Evolutionary conservation across 1,139 yeast species (phyloP).

Genomic region (Sugiyamaella castrensis): DNA sequence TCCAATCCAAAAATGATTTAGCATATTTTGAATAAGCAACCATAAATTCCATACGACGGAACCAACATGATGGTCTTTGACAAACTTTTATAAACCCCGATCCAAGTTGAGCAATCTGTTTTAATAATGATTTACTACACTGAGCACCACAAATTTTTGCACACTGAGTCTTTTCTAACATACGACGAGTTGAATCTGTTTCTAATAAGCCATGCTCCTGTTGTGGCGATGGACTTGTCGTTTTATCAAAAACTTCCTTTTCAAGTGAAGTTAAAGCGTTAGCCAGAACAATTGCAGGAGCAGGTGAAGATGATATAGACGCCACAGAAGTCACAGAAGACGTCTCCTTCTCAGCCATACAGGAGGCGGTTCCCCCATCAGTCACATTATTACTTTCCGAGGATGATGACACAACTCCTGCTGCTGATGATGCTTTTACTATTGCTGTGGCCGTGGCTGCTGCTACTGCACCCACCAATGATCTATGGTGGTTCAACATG

Average conservation of each 20-base stretch:
- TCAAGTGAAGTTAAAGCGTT: not conserved
- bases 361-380: too few relatives aligned
- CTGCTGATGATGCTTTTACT: too few relatives aligned
- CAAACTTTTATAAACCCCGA: slow-evolving; percentile 24
- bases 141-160: slow-evolving; percentile 13
- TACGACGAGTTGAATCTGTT: not conserved
- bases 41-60: slow-evolving; percentile 24
- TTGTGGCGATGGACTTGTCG: too few relatives aligned
- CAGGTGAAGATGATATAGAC: too few relatives aligned
- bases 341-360: too few relatives aligned
- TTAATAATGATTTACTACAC: slow-evolving; percentile 15
- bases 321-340: too few relatives aligned
- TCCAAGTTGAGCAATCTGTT: slow-evolving; percentile 24
- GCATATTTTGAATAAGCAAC: slow-evolving; percentile 26
- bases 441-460: not conserved
- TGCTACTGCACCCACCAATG: slow-evolving; percentile 13
- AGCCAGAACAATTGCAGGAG: too few relatives aligned
- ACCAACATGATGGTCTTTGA: slow-evolving; percentile 22
- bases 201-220: too few relatives aligned
- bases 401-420: too few relatives aligned
- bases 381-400: too few relatives aligned
- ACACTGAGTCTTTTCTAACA: slow-evolving; percentile 4
- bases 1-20: slow-evolving; percentile 25
- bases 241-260: not conserved
- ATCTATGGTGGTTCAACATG: slow-evolving; percentile 25